Conservation (phyloP, 1,284 basidiomycete species). For the Hymenochaete sp. region DNA sequence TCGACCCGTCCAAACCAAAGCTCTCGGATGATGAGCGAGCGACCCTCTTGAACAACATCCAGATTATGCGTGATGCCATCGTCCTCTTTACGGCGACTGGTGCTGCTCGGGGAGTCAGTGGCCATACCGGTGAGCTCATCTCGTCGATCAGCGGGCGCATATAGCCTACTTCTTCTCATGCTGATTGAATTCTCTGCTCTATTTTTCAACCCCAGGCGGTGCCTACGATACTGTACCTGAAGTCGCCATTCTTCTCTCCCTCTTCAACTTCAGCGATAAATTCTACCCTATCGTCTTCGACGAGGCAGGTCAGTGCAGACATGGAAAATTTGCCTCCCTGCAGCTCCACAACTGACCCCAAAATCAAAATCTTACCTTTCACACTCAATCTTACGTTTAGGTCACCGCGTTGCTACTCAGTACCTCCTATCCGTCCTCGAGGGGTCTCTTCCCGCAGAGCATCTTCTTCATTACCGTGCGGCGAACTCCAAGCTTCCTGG, state of each 20-base stretch:
- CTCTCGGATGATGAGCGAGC: slow-evolving; percentile 52
- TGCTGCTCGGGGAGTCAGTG: slow-evolving; percentile 72
- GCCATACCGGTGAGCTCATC: slow-evolving; percentile 57
- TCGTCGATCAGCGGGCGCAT: slow-evolving; percentile 9
- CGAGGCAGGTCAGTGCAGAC: slow-evolving; percentile 54
- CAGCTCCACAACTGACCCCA: background rate
- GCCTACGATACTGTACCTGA: slow-evolving; percentile 82
- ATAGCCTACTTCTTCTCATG: slow-evolving; percentile 7
- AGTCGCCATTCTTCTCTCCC: slow-evolving; percentile 62
- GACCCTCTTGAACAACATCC: slow-evolving; percentile 59
- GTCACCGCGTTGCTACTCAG: slow-evolving; percentile 82
- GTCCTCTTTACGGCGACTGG: slow-evolving; percentile 77
- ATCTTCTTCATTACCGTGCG: slow-evolving; percentile 74
- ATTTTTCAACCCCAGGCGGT: slow-evolving; percentile 41
- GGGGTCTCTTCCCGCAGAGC: slow-evolving; percentile 60
- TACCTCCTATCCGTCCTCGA: slow-evolving; percentile 73
- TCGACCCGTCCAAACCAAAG: slow-evolving; percentile 58
- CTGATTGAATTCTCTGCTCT: slow-evolving; percentile 1
- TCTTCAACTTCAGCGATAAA: slow-evolving; percentile 58
- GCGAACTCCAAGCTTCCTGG: slow-evolving; percentile 79
- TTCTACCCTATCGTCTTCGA: slow-evolving; percentile 65
- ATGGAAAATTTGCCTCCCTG: background rate
- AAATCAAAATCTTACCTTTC: background rate
- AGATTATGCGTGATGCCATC: slow-evolving; percentile 73
- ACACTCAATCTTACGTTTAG: slow-evolving; percentile 28